phyloP scores from a whole-genome alignment of 2,329 filamentous ascomycete species.

The Fusarium phyllophilum region DNA sequence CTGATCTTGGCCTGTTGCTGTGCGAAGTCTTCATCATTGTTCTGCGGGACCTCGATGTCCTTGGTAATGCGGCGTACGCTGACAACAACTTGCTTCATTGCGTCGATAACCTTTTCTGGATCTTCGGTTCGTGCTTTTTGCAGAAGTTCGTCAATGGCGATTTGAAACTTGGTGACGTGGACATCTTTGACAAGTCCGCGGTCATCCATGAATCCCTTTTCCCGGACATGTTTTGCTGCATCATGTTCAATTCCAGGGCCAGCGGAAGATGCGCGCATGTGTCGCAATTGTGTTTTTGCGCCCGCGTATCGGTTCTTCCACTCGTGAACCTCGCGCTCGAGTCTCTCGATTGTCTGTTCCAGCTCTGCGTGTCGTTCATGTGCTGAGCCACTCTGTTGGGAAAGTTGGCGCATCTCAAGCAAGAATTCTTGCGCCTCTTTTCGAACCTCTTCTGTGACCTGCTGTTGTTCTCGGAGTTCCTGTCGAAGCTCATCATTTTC shows the following conservation, averaged over 20 bases:
- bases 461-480: conserved; percentile 77
- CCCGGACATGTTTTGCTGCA: conserved; percentile 72
- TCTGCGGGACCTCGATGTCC: conserved; percentile 73
- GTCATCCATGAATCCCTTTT: conserved; percentile 74
- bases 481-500: conserved; percentile 76
- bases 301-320: conserved; percentile 93
- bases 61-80: conserved; percentile 86
- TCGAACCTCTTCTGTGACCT: conserved; percentile 86
- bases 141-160: conserved; percentile 90
- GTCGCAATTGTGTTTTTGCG: conserved; percentile 86
- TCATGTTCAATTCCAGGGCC: conserved; percentile 77
- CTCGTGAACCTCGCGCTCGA: conserved; percentile 85
- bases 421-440: conserved; percentile 85
- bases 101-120: conserved; percentile 79
- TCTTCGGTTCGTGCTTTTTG: conserved; percentile 79
- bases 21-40: conserved; percentile 62
- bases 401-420: conserved; percentile 87
- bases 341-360: conserved; percentile 75
- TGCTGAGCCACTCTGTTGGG: conserved; percentile 79
- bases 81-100: conserved; percentile 87
- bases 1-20: conserved; percentile 77
- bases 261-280: conserved; percentile 81
- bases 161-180: conserved; percentile 94
- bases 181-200: conserved; percentile 88
- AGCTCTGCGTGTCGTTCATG: conserved; percentile 86